Base-by-base conservation (phyloP, 305 asterid genomes). In the Petunia hybrid region DNA sequence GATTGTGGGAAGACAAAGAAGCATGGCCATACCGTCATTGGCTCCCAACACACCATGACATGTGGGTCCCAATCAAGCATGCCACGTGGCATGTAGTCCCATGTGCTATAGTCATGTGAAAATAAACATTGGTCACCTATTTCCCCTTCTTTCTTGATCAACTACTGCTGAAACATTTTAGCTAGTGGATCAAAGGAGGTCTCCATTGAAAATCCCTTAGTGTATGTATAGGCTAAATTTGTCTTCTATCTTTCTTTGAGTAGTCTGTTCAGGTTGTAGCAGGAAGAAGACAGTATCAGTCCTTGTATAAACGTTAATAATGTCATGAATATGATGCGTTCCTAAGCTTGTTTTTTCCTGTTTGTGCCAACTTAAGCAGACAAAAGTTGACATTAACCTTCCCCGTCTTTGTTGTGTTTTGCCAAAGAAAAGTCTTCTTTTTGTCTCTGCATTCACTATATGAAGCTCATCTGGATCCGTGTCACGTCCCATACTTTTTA, bases 11-110 rank as follows among this genome's bases (percentile, higher is more conserved):
- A 85, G 91, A 90, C 92, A 87, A 38, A 69, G 76, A 12, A 76
- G 82, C 89, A 86, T 91, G 92, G 88, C 86, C 84, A 81, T 80
- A 86, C 92, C 91, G 84, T 84, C 91, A 84, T 62, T 84, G 85
- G 87, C 83, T 81, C 82, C 82, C 80, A 80, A 75, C 83, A 51
- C 46, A 35, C 71, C 80, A 66, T 12, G 91, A 83, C 90, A 89
- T 4, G 51, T 4, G 46, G 88, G 71, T 73, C 80, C 84, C 84
- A 31, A 4, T 67, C 65, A 59, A 69, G 70, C 78, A 10, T 55
- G 77, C 69, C 88, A 76, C 83, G 85, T 87, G 81, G 87, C 82
- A 63, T 43, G 1, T 77, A 38, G 36, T 67, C 82, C 84, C 87
- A 85, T 85, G 89, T 85, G 85, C 85, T n/a, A 22, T 40, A 77